Evolutionary conservation across 495 filamentous ascomycete species (phyloP).

Genomic region (Aspergillus kassunensis): DNA sequence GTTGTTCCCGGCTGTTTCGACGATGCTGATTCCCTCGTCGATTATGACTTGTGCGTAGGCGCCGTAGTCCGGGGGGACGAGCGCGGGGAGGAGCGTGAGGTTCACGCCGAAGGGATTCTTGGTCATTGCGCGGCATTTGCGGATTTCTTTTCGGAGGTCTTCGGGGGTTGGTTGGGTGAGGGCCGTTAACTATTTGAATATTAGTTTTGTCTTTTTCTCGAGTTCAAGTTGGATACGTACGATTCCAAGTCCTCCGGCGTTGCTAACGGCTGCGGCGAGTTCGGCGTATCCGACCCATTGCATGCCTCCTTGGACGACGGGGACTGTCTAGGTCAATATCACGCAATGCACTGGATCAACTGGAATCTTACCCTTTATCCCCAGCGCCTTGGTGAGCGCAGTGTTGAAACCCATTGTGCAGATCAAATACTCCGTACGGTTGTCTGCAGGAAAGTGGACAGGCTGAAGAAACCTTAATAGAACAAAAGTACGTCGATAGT

Average conservation of each 20-base stretch:
- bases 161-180: conserved; percentile 92
- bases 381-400: conserved; percentile 80
- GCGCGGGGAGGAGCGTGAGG: conserved; percentile 86
- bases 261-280: conserved; percentile 88
- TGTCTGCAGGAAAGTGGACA: too few species aligned
- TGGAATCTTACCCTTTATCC: conserved; percentile 63
- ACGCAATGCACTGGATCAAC: too few species aligned
- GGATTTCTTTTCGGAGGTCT: conserved; percentile 91
- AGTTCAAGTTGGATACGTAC: too few species aligned
- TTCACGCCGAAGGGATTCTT: conserved; percentile 91
- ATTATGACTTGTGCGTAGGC: conserved; percentile 93
- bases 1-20: conserved; percentile 95
- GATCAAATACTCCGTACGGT: too few species aligned
- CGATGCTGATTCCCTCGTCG: conserved; percentile 87
- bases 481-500: too few species aligned
- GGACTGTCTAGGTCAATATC: conserved; percentile 53
- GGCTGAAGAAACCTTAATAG: too few species aligned
- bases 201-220: too few species aligned
- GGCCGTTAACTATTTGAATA: conserved; percentile 60
- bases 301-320: conserved; percentile 98
- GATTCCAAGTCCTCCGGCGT: conserved; percentile 90
- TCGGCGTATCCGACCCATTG: conserved; percentile 89
- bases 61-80: conserved; percentile 84
- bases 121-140: conserved; percentile 79
- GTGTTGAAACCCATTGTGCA: conserved; percentile 90